These are phyloP conservation scores for Cymbopogon citratus DNA, from an alignment of 176 grass and related monocot genomes.

Conservation along the genomic window DNA sequence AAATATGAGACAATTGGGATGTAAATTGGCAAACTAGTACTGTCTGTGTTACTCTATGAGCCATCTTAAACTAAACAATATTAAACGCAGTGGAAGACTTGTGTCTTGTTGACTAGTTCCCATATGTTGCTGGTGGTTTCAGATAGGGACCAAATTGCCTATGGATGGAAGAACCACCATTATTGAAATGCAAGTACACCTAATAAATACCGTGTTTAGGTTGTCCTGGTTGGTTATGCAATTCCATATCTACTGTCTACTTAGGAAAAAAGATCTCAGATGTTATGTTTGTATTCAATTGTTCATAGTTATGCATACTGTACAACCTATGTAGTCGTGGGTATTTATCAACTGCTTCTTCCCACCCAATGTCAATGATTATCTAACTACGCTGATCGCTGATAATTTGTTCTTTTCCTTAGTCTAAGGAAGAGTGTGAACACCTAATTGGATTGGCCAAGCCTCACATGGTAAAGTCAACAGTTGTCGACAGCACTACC, in stretches of 20 bases:
- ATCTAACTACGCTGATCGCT: not conserved
- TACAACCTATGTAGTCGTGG: not conserved
- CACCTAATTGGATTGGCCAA: slow-evolving; percentile 75
- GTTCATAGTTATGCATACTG: not conserved
- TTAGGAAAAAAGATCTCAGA: not conserved
- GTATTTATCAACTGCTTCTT: not conserved
- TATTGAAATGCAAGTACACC: not conserved
- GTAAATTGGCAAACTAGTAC: not conserved
- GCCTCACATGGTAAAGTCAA: slow-evolving; percentile 88
- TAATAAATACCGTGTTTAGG: not conserved
- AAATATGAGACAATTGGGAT: not conserved
- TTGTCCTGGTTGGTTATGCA: not conserved
- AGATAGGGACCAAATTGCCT: not conserved
- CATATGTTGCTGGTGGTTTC: not conserved
- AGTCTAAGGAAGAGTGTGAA: slow-evolving; percentile 96
- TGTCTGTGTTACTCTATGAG: not conserved
- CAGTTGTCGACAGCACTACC: slow-evolving; percentile 79
- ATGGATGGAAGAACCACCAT: not conserved
- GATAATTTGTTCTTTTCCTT: slow-evolving; percentile 1
- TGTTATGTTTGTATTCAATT: not conserved
- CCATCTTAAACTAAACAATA: not conserved
- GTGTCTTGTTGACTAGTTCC: not conserved
- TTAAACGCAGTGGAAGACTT: not conserved
- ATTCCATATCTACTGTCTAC: not conserved
- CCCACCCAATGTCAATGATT: not conserved